phyloP scores from a whole-genome alignment of 495 filamentous ascomycete genomes.

The Neurospora tetrasperma region DNA sequence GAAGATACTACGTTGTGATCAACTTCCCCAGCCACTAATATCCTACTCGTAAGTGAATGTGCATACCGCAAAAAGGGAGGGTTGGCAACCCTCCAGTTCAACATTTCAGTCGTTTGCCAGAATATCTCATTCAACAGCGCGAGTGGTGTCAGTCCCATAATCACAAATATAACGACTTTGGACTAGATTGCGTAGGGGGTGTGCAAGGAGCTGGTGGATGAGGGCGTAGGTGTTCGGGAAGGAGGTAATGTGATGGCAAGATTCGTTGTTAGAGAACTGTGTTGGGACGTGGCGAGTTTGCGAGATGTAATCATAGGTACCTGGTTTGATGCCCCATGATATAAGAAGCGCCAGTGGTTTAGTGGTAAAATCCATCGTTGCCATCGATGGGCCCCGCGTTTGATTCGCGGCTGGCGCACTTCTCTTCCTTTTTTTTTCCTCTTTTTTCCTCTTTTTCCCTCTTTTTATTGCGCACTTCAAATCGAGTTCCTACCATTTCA shows the following conservation, averaged over 20 bases:
- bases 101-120: background rate
- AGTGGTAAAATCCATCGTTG: constrained; percentile 47
- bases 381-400: constrained; percentile 45
- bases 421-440: background rate
- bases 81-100: background rate
- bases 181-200: constrained; percentile 50
- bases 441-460: background rate
- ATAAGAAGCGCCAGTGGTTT: constrained; percentile 28
- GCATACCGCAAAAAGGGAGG: background rate
- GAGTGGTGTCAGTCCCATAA: constrained; percentile 89
- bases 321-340: no score
- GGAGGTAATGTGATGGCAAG: background rate
- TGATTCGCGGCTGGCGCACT: constrained; percentile 39
- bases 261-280: background rate
- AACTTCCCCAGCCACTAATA: background rate
- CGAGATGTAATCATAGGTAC: background rate
- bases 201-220: constrained; percentile 26
- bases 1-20: background rate
- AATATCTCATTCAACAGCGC: constrained; percentile 32
- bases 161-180: constrained; percentile 80
- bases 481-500: background rate
- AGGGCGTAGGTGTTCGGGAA: background rate
- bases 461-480: no score
- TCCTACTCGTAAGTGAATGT: background rate
- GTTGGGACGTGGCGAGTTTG: background rate